Evolutionary conservation across 2,329 filamentous ascomycete species (phyloP).

Genomic region (Alternaria atra): DNA sequence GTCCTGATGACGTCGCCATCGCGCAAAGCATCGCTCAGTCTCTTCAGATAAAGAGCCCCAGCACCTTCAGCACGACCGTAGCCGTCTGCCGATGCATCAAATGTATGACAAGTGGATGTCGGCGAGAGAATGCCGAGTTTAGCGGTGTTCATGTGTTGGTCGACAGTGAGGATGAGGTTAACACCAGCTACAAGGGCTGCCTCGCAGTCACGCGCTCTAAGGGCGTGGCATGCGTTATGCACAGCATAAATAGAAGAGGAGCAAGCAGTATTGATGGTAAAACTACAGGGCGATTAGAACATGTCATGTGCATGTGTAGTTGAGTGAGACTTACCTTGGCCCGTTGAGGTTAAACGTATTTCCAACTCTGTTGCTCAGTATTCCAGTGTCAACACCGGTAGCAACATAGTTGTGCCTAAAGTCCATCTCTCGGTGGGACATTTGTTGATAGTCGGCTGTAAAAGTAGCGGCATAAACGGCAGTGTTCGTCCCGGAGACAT

Average conservation of each 20-base stretch:
- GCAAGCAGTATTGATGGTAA: conserved; percentile 31
- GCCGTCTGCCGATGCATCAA: too few species aligned
- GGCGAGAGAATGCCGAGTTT: too few species aligned
- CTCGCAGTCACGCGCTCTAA: conserved; percentile 13
- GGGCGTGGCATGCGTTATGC: conserved; percentile 20
- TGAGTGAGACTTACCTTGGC: too few species aligned
- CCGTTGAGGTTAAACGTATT: conserved; percentile 36
- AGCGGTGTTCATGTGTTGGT: too few species aligned
- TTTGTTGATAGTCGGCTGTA: conserved; percentile 19
- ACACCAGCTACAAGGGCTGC: not conserved
- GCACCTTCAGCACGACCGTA: too few species aligned
- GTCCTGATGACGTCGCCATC: too few species aligned
- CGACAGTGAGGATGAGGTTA: too few species aligned
- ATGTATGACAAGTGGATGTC: too few species aligned
- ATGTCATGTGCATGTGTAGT: too few species aligned
- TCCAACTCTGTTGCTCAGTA: conserved; percentile 32
- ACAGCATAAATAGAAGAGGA: conserved; percentile 28
- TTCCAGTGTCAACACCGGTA: conserved; percentile 19
- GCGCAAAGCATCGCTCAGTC: too few species aligned
- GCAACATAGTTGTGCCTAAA: conserved; percentile 12
- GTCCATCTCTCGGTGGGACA: conserved; percentile 18
- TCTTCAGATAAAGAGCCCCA: too few species aligned
- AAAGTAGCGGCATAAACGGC: conserved; percentile 17
- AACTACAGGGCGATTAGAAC: too few species aligned
- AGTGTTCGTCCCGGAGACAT: conserved; percentile 3